Conservation (phyloP, 352 stramenopile genomes). For the Phytophthora sansomeana region DNA sequence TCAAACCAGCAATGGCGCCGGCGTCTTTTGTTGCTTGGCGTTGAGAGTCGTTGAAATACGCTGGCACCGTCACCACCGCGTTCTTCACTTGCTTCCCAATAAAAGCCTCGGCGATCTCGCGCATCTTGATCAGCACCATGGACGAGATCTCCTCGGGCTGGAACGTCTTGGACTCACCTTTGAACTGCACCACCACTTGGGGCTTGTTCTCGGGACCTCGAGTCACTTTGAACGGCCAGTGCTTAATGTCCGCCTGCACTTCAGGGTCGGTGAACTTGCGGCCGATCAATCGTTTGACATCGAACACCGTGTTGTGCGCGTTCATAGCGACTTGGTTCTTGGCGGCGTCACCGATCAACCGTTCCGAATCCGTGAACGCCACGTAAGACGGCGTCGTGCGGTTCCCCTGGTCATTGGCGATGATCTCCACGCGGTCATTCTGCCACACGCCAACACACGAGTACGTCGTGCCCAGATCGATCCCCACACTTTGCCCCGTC, state of each 20-base stretch:
- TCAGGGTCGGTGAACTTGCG: constrained; percentile 92
- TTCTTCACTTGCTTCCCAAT: constrained; percentile 75
- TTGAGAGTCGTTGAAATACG: constrained; percentile 97
- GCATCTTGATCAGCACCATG: constrained; percentile 85
- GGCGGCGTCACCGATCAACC: constrained; percentile 95
- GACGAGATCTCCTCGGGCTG: constrained; percentile 86
- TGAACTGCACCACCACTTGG: constrained; percentile 77
- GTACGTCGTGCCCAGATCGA: constrained; percentile 98
- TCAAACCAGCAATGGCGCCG: constrained; percentile 91
- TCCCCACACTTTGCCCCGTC: constrained; percentile 93
- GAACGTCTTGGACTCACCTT: constrained; percentile 75
- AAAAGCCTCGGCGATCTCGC: constrained; percentile 68
- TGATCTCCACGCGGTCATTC: constrained; percentile 97
- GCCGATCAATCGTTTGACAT: constrained; percentile 97
- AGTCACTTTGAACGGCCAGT: constrained; percentile 78
- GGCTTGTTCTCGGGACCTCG: constrained; percentile 69
- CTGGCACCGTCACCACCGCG: constrained; percentile 96
- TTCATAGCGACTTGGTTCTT: constrained; percentile 96
- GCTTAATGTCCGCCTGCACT: constrained; percentile 86
- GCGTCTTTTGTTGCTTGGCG: constrained; percentile 95
- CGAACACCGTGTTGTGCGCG: constrained; percentile 95
- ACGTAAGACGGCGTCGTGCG: constrained; percentile 96
- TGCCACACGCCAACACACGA: constrained; percentile 98
- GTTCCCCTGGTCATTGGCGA: constrained; percentile 96
- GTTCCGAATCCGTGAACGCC: constrained; percentile 95